Evolutionary conservation across 2,329 filamentous ascomycete genomes (phyloP).

Genomic region (Exserohilum turcica): DNA sequence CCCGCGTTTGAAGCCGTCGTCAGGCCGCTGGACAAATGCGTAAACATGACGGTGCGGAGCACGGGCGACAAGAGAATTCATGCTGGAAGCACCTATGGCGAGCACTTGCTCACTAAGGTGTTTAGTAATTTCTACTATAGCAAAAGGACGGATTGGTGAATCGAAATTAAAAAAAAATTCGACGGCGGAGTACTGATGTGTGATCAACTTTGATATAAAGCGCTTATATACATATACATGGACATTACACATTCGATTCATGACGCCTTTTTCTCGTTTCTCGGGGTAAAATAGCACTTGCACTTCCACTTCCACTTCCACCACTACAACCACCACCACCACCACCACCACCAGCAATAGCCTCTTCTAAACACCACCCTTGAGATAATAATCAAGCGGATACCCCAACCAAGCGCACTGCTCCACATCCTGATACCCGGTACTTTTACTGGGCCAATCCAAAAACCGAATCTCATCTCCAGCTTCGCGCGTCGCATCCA

Average conservation of each 20-base stretch:
- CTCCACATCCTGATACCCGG: constrained; percentile 55
- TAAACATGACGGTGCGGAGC: constrained; percentile 40
- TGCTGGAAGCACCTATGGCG: constrained; percentile 48
- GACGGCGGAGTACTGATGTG: too few species aligned
- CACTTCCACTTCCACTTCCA: too few species aligned
- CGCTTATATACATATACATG: too few species aligned
- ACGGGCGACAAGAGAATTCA: constrained; percentile 29
- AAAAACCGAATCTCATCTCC: constrained; percentile 50
- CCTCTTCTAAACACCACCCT: constrained; percentile 30
- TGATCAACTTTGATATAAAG: too few species aligned
- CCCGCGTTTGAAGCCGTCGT: constrained; percentile 51
- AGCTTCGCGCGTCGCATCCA: constrained; percentile 42
- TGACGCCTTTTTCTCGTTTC: too few species aligned
- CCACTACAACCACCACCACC: too few species aligned
- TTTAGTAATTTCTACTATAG: constrained; percentile 50
- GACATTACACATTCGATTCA: too few species aligned
- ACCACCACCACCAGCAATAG: too few species aligned
- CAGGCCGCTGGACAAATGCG: constrained; percentile 47
- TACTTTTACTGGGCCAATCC: constrained; percentile 53
- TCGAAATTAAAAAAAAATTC: too few species aligned
- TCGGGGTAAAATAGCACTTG: too few species aligned
- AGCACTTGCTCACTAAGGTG: constrained; percentile 52
- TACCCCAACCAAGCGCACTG: constrained; percentile 55
- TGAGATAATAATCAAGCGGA: constrained; percentile 40
- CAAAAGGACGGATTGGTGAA: constrained; percentile 36